phyloP scores from a whole-genome alignment of 2,329 filamentous ascomycete species.

The Verticillium nonalfalfae region DNA sequence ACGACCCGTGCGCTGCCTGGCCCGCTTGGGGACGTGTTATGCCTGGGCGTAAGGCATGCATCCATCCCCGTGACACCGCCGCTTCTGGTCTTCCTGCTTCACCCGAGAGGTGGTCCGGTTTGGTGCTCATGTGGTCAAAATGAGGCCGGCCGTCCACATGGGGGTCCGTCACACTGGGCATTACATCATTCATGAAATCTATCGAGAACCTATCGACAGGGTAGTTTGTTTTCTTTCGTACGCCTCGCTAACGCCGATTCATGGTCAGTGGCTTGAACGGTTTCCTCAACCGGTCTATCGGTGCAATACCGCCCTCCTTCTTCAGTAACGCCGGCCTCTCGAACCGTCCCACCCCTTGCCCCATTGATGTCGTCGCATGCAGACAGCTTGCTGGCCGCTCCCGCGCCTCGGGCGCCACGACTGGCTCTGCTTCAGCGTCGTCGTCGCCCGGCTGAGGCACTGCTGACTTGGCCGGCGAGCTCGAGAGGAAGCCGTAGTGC shows the following conservation, averaged over 20 bases:
- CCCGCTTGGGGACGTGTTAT: not conserved
- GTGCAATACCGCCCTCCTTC: constrained; percentile 33
- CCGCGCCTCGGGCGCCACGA: constrained; percentile 22
- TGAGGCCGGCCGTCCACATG: not conserved
- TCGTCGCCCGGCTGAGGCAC: constrained; percentile 15
- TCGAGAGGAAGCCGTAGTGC: constrained; percentile 33
- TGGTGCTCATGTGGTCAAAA: not conserved
- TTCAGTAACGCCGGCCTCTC: constrained; percentile 36
- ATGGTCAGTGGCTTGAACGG: constrained; percentile 54
- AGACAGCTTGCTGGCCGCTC: constrained; percentile 36
- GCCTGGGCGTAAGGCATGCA: not conserved
- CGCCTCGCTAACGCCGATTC: constrained; percentile 22
- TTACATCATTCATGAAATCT: not conserved
- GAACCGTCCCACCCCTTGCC: constrained; percentile 26
- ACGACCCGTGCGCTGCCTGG: not conserved
- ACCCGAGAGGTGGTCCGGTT: not conserved
- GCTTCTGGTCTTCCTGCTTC: not conserved
- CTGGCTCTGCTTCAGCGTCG: constrained; percentile 12
- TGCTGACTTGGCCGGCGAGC: constrained; percentile 37
- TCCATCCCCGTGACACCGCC: not conserved
- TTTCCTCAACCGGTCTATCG: constrained; percentile 43
- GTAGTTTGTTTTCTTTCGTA: too few species aligned
- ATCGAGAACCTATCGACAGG: too few species aligned
- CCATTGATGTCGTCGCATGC: constrained; percentile 40
- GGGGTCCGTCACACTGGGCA: not conserved